phyloP scores from a whole-genome alignment of 1,284 basidiomycete species.

The Sporisorium sorghi region DNA sequence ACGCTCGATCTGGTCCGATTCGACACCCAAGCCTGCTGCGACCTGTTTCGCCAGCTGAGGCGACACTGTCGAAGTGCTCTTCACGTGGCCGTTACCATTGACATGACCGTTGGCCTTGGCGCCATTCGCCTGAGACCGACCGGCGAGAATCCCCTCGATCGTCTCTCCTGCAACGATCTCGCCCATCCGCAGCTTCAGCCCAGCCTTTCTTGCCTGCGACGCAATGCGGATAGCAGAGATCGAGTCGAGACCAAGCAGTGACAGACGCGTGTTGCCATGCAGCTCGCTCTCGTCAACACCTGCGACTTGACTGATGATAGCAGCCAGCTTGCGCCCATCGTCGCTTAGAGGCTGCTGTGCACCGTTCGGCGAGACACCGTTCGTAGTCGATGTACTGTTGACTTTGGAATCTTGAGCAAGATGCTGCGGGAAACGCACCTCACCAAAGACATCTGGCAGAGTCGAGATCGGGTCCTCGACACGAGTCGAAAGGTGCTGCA shows the following conservation, averaged over 20 bases:
- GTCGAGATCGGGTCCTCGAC: conserved; percentile 20
- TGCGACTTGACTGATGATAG: conserved; percentile 40
- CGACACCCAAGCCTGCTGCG: conserved; percentile 17
- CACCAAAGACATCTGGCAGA: conserved; percentile 13
- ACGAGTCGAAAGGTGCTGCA: conserved; percentile 19
- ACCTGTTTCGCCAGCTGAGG: conserved; percentile 20
- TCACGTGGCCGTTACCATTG: conserved; percentile 9
- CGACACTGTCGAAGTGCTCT: not conserved
- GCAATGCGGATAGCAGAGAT: conserved; percentile 64
- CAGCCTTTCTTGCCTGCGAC: conserved; percentile 46
- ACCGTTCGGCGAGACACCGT: conserved; percentile 1
- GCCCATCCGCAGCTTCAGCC: conserved; percentile 46
- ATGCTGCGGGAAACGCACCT: conserved; percentile 15
- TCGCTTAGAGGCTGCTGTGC: conserved; percentile 16
- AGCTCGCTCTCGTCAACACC: conserved; percentile 28
- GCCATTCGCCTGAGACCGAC: conserved; percentile 11
- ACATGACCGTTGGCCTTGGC: conserved; percentile 15
- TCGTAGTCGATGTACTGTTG: not conserved
- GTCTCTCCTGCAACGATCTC: conserved; percentile 57
- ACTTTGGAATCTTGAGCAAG: conserved; percentile 1
- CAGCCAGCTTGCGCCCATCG: conserved; percentile 42
- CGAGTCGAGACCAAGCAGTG: conserved; percentile 63
- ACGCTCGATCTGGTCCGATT: conserved; percentile 33
- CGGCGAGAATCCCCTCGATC: conserved; percentile 35
- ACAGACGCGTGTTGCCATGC: conserved; percentile 41